Conservation (phyloP, 1,284 basidiomycete species). For the Lentinula novae-zelandiae region DNA sequence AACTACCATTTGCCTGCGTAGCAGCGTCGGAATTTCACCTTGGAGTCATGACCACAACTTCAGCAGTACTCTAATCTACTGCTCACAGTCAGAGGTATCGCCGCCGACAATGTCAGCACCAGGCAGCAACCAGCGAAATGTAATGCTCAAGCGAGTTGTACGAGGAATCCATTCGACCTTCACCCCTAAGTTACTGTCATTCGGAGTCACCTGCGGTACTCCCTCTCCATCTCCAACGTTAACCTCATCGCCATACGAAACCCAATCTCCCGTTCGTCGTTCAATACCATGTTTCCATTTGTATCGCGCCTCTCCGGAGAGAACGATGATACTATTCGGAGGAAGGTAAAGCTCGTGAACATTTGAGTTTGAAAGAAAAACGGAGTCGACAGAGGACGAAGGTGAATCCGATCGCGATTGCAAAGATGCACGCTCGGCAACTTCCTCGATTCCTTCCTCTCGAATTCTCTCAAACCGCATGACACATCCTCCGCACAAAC, state of each 20-base stretch:
- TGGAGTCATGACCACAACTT: too few relatives aligned
- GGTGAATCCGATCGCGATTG: background rate
- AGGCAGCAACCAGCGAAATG: conserved; percentile 73
- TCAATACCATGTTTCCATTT: conserved; percentile 65
- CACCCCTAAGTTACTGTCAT: background rate
- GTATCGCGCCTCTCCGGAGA: conserved; percentile 73
- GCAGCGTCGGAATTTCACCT: too few relatives aligned
- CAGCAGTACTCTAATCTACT: background rate
- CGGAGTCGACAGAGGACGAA: background rate
- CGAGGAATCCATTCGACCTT: conserved; percentile 43
- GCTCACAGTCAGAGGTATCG: conserved; percentile 3
- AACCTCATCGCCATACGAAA: conserved; percentile 30
- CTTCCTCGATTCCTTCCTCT: conserved; percentile 3
- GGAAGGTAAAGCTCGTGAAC: conserved; percentile 57
- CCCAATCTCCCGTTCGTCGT: conserved; percentile 46
- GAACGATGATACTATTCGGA: conserved; percentile 62
- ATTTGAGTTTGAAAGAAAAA: background rate
- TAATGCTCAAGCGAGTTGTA: conserved; percentile 65
- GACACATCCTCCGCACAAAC: conserved; percentile 65
- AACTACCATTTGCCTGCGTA: too few relatives aligned
- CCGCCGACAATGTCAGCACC: conserved; percentile 72
- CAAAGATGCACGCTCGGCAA: conserved; percentile 1
- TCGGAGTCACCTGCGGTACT: background rate
- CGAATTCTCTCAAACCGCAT: conserved; percentile 57
- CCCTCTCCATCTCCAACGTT: conserved; percentile 19